Base-by-base conservation (phyloP, 2,329 filamentous ascomycete species). In the Cytospora schulzeri region DNA sequence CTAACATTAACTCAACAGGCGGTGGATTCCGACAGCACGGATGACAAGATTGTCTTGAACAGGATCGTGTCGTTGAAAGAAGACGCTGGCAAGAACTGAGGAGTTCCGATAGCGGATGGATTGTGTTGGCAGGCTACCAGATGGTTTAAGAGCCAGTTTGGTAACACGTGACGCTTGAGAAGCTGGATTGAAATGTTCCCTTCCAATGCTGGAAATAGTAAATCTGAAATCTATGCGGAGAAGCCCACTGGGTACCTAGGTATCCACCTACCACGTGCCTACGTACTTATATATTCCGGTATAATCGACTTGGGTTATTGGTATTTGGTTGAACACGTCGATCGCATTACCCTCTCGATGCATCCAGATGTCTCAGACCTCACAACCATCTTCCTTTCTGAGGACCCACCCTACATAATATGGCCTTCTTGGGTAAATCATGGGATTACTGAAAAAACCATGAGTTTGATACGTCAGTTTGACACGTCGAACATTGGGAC, bases 1-100 rank as follows among this genome's bases (percentile, higher is more conserved):
- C 57, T 56, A 33, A 57, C 51, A 70, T 73, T 66, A 73, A 45
- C 22, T 41, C n/a, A 9, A 5, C 22, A 83, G 88, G 88, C 80
- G 67, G 82, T 96, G 75, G 93, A 97, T 74, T 86, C 84, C 57
- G 92, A 96, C 71, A 91, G 88, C 66, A 90, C 87, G 0, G 85
- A 87, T 35, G 91, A 92, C n/a, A 91, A 89, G 76, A 82, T 96
- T 69, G 86, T 98, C 56, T 79, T 98, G 33, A 98, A 98, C 79
- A 85, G 92, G 59, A 97, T 98, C 72, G 93, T 98, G 26, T 91
- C 90, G 56, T 77, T 97, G 73, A 96, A 96, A 80, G 93, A 97
- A 77, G 92, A 96, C 73, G 80, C 85, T n/a, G 87, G 87, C 63
- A 93, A 93, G 82, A 78, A 70, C 19, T 67, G 65, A 51, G 48